These are phyloP conservation scores for Ogataea trehalophila DNA, from an alignment of 805 yeast species.

Conservation along the genomic window DNA sequence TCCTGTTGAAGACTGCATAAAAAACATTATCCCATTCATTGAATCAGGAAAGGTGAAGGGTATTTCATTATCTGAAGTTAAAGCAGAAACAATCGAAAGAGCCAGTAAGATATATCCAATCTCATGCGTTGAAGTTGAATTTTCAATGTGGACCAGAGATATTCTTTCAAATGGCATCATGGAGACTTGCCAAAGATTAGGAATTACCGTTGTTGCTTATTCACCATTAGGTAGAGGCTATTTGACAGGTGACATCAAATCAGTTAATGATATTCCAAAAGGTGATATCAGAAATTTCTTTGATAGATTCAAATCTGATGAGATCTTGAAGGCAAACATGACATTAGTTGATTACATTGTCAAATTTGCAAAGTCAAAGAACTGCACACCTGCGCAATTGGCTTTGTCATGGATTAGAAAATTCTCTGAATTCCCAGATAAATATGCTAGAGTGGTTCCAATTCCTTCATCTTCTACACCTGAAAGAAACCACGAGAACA, in stretches of 20 bases:
- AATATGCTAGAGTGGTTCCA: slow-evolving; percentile 57
- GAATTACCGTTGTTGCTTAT: slow-evolving; percentile 70
- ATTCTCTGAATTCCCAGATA: slow-evolving; percentile 32
- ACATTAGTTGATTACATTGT: slow-evolving; percentile 44
- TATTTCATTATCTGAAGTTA: slow-evolving; percentile 70
- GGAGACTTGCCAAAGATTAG: slow-evolving; percentile 48
- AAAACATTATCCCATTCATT: slow-evolving; percentile 51
- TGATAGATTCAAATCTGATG: slow-evolving; percentile 59
- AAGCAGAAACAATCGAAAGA: slow-evolving; percentile 52
- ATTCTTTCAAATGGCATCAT: slow-evolving; percentile 59
- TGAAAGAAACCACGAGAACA: slow-evolving; percentile 58
- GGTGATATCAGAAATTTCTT: slow-evolving; percentile 49
- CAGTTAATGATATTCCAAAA: slow-evolving; percentile 42
- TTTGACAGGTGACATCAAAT: slow-evolving; percentile 56
- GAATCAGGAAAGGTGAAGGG: slow-evolving; percentile 64
- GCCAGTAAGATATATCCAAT: slow-evolving; percentile 56
- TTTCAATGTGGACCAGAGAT: slow-evolving; percentile 65
- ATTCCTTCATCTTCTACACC: slow-evolving; percentile 73
- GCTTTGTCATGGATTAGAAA: slow-evolving; percentile 64
- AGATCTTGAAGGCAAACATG: slow-evolving; percentile 45
- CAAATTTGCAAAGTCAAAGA: slow-evolving; percentile 42
- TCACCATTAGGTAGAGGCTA: slow-evolving; percentile 82
- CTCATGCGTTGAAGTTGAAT: slow-evolving; percentile 72
- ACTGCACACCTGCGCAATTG: slow-evolving; percentile 57
- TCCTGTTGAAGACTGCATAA: slow-evolving; percentile 56